These are phyloP conservation scores for Penicillium arizonense DNA, from an alignment of 495 filamentous ascomycete species.

Conservation along the genomic window DNA sequence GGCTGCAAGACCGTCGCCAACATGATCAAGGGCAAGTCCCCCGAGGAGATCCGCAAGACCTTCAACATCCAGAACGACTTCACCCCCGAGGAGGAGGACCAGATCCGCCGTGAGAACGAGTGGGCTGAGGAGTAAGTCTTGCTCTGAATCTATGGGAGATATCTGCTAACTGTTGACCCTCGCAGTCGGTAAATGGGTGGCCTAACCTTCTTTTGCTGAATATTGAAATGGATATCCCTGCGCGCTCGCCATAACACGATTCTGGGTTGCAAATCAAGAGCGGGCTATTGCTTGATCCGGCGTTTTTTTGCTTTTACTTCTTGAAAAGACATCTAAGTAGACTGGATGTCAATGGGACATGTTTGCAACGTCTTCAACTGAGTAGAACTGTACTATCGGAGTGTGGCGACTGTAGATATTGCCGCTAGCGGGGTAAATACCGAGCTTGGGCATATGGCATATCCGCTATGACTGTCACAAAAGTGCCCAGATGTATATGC, in stretches of 20 bases:
- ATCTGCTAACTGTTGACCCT: constrained; percentile 16
- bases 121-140: constrained; percentile 67
- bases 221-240: too few species aligned
- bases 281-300: too few species aligned
- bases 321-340: neutral
- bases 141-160: neutral
- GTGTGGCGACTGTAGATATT: too few species aligned
- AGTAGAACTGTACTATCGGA: too few species aligned
- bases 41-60: constrained; percentile 72
- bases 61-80: constrained; percentile 78
- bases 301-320: too few species aligned
- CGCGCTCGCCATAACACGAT: too few species aligned
- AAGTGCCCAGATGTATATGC: too few species aligned
- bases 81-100: constrained; percentile 71
- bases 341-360: too few species aligned
- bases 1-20: constrained; percentile 71
- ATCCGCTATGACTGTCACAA: neutral
- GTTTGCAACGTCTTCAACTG: too few species aligned
- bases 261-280: too few species aligned
- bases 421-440: neutral
- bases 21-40: constrained; percentile 73
- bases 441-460: neutral
- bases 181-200: constrained; percentile 35
- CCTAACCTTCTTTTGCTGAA: too few species aligned
- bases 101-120: constrained; percentile 69